These are phyloP conservation scores for Pestalotiopsis sp. DNA, from an alignment of 2,329 filamentous ascomycete genomes.

Conservation along the genomic window DNA sequence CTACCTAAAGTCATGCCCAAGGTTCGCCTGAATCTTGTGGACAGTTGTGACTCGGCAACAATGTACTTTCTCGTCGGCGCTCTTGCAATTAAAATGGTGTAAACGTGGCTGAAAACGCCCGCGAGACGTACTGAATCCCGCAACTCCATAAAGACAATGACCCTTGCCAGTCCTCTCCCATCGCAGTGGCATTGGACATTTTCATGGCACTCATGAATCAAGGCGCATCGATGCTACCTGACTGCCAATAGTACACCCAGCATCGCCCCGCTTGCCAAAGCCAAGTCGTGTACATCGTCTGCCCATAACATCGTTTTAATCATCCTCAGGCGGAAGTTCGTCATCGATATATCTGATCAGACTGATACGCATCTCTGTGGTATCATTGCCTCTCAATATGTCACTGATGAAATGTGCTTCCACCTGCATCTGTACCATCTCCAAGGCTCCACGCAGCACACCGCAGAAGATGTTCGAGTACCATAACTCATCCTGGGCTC, in stretches of 20 bases:
- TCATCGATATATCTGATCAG: constrained; percentile 95
- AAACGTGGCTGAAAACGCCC: too few species aligned
- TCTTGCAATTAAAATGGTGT: too few species aligned
- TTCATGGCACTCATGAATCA: not conserved
- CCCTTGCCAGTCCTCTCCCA: too few species aligned
- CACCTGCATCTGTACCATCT: constrained; percentile 99
- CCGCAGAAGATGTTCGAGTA: constrained; percentile 98
- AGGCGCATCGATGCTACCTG: not conserved
- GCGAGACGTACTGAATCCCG: too few species aligned
- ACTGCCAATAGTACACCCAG: not conserved
- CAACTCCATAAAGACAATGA: too few species aligned
- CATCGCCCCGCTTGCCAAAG: constrained; percentile 2
- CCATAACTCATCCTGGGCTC: constrained; percentile 96
- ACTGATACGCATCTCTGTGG: constrained; percentile 94
- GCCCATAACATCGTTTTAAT: constrained; percentile 54
- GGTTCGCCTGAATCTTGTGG: too few species aligned
- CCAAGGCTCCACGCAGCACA: constrained; percentile 84
- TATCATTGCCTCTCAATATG: constrained; percentile 88
- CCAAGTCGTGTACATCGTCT: not conserved
- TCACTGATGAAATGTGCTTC: constrained; percentile 97
- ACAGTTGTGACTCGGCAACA: too few species aligned
- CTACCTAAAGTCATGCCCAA: too few species aligned
- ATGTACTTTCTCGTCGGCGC: too few species aligned
- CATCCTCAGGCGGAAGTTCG: constrained; percentile 94
- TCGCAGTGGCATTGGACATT: not conserved